phyloP scores from a whole-genome alignment of 768 basidiomycete genomes.

The Lactarius evosmus region DNA sequence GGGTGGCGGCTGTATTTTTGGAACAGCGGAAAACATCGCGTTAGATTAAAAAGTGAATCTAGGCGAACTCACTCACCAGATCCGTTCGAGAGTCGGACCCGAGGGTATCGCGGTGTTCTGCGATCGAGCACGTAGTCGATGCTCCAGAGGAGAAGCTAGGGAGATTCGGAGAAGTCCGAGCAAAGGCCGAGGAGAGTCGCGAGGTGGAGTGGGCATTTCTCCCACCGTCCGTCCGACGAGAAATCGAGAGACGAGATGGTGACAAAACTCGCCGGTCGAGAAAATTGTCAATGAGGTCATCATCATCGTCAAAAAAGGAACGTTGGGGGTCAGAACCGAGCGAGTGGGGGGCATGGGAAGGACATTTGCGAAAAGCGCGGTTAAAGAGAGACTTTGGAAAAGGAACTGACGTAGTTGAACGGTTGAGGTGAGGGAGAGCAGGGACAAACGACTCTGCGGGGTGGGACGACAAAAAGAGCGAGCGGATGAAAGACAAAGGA shows the following conservation, averaged over 20 bases:
- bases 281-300: background rate
- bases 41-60: background rate
- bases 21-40: background rate
- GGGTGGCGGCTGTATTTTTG: background rate
- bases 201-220: background rate
- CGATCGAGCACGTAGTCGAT: slow-evolving; percentile 4
- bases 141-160: slow-evolving; percentile 1
- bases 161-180: slow-evolving; percentile 2
- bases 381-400: background rate
- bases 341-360: background rate
- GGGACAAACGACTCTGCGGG: slow-evolving; percentile 7
- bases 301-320: slow-evolving; percentile 21
- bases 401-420: slow-evolving; percentile 1
- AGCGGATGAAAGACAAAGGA: slow-evolving; percentile 16
- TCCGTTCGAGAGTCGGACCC: slow-evolving; percentile 1
- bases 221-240: background rate
- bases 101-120: slow-evolving; percentile 2
- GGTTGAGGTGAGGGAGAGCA: background rate
- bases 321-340: background rate
- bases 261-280: background rate
- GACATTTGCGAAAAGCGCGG: background rate
- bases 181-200: slow-evolving; percentile 18
- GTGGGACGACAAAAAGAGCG: background rate
- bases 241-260: background rate
- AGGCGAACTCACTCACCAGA: background rate